Evolutionary conservation across 2,329 filamentous ascomycete genomes (phyloP), one percentile per base, ranked within the genome.

Genomic region (Verticillium tricorpus): DNA sequence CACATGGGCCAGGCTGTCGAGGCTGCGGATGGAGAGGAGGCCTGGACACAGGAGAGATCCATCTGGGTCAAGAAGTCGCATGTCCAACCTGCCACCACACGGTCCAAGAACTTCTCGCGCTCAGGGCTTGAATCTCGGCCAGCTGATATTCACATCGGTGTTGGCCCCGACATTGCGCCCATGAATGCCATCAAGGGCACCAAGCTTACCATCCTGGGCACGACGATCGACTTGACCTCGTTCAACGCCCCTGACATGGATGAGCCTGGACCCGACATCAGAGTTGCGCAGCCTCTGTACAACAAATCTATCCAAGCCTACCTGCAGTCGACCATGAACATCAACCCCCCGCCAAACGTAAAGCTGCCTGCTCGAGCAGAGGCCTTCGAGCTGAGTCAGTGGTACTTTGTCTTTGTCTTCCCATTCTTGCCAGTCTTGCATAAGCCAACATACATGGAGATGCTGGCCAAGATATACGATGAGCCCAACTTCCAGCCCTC

Each of bases 401-500:
- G 88, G 86, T 96, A 90, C 71, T 91, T 95, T 63, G 78, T 87
- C 56, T 87, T 88, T 57, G 77, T 93, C 35, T 86, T 89, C 67
- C 83, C 87, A 2, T 95, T 92, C 71, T 78, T 88, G 12, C 92
- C 92, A 2, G 74, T 94, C 9, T 78, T 96, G n/a, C 90, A 95
- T 76, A 89, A 89, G 71, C 89, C 89, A 1, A 85, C 86, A 2
- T 90, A 92, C 66, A 83, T 91, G 78, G 77, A 80, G 57, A 39
- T 62, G 67, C 77, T 89, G 66, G 79, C 79, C 7, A 82, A 85
- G 63, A 83, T 92, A 60, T 93, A 93, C 70, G 88, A 92, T 68
- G 88, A 93, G 60, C 80, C 83, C 17, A 77, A 72, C 60, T 91
- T 89, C 71, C 78, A 82, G 58, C 83, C 90, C 1, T 83, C 84